A percentile compares a stretch with the other conserved stretches of the same genome.
These are phyloP conservation scores for Limonium bicolor DNA, from an alignment of 148 eudicot genomes.

Conservation along the genomic window DNA sequence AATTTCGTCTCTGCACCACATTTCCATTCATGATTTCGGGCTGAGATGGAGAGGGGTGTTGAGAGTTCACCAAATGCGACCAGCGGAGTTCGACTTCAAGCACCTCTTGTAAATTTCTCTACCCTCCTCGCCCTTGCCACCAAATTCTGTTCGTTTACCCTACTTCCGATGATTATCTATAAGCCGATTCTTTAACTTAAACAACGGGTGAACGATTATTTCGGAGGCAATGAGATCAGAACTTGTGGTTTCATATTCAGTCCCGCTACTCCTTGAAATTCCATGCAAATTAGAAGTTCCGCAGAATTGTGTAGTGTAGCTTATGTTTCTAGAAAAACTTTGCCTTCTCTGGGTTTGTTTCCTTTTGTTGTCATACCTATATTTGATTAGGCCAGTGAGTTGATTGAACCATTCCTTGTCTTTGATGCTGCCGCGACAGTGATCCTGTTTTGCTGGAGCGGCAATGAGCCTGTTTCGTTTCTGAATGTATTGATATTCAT, in stretches of 20 bases:
- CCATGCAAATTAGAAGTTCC: neutral
- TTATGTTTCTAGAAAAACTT: no score
- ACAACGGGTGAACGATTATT: neutral
- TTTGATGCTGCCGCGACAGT: no score
- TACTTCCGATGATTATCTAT: neutral
- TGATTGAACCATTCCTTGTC: no score
- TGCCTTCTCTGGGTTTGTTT: no score
- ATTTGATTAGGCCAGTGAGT: no score
- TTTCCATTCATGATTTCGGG: neutral
- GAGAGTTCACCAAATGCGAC: constrained; percentile 3
- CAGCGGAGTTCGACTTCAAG: constrained; percentile 1
- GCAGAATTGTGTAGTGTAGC: no score
- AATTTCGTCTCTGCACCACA: neutral
- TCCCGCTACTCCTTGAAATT: neutral
- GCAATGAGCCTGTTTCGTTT: no score
- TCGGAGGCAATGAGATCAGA: neutral
- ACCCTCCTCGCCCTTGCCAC: neutral
- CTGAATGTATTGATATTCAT: no score
- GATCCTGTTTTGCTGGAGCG: no score
- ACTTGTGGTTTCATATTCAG: neutral
- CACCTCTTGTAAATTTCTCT: constrained; percentile 1
- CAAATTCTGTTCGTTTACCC: neutral
- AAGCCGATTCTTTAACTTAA: neutral
- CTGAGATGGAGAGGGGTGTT: constrained; percentile 1
- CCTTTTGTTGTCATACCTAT: no score